Evolutionary conservation across 495 filamentous ascomycete species (phyloP).

Genomic region (Xylaria castorea): DNA sequence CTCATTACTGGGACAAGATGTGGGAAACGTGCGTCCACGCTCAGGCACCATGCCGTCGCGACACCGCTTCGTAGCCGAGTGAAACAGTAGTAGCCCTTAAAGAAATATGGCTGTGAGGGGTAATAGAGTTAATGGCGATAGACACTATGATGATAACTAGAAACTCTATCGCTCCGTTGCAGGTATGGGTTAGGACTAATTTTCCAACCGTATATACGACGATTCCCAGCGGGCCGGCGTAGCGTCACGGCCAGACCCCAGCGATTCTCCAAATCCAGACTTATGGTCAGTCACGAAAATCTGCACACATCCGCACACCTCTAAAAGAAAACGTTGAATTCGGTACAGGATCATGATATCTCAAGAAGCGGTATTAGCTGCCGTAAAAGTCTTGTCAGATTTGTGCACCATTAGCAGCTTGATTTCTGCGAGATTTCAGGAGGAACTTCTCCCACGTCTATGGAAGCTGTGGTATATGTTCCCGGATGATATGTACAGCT

Average conservation of each 20-base stretch:
- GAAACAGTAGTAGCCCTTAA: conserved; percentile 19
- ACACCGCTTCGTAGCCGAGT: conserved; percentile 22
- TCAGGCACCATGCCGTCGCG: conserved; percentile 19
- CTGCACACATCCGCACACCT: conserved; percentile 3
- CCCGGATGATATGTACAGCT: conserved; percentile 11
- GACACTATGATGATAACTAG: conserved; percentile 1
- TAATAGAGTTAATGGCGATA: conserved; percentile 6
- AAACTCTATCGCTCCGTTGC: conserved; percentile 8
- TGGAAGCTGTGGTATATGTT: background rate
- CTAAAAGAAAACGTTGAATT: conserved; percentile 6
- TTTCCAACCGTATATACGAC: conserved; percentile 6
- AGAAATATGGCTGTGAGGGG: conserved; percentile 20
- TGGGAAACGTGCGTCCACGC: conserved; percentile 14
- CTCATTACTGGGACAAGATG: conserved; percentile 12
- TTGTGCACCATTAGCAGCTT: conserved; percentile 15
- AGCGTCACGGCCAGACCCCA: conserved; percentile 17
- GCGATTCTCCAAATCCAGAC: background rate
- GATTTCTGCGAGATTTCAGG: background rate
- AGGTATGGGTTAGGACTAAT: background rate
- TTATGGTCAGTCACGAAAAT: conserved; percentile 5
- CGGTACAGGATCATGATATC: conserved; percentile 12
- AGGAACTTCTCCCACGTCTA: background rate
- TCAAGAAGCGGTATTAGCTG: conserved; percentile 1
- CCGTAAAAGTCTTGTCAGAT: conserved; percentile 7
- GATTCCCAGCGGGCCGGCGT: conserved; percentile 15